Evolutionary conservation across 129 eudicot genomes (phyloP).

Genomic region (Flaveria ramosissima): DNA sequence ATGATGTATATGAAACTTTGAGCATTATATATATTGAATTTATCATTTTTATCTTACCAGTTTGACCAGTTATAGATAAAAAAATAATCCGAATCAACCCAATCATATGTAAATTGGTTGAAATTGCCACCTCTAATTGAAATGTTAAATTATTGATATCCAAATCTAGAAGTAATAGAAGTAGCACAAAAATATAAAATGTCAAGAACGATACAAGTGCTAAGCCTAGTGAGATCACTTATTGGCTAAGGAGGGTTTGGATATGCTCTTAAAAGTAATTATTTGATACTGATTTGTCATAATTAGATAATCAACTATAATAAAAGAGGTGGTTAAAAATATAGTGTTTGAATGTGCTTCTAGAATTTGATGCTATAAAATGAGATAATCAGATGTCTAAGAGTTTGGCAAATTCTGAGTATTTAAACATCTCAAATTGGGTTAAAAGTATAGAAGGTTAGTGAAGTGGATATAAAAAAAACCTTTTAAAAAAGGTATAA

Average conservation of each 20-base stretch:
- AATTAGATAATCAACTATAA: background rate
- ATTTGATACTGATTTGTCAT: background rate
- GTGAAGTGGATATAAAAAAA: background rate
- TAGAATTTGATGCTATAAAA: too few species aligned
- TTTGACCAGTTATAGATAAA: background rate
- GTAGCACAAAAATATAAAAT: background rate
- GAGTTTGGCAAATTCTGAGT: background rate
- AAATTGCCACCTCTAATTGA: background rate
- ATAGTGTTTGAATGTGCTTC: background rate
- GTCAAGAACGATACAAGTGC: background rate
- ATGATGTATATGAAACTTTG: background rate
- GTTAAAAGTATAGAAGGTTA: background rate
- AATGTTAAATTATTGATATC: background rate
- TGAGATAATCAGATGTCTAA: background rate
- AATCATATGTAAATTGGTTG: background rate
- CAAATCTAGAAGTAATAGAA: background rate
- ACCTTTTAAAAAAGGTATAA: background rate
- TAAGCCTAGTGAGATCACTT: background rate
- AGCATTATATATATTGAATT: background rate
- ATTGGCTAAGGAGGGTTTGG: background rate
- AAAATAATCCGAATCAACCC: background rate
- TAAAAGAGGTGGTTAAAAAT: background rate
- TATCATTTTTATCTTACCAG: background rate
- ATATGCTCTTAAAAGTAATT: background rate
- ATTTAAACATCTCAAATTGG: background rate